Base-by-base conservation (phyloP, 164 flowering plant species). In the Nymphaea thermarum region DNA sequence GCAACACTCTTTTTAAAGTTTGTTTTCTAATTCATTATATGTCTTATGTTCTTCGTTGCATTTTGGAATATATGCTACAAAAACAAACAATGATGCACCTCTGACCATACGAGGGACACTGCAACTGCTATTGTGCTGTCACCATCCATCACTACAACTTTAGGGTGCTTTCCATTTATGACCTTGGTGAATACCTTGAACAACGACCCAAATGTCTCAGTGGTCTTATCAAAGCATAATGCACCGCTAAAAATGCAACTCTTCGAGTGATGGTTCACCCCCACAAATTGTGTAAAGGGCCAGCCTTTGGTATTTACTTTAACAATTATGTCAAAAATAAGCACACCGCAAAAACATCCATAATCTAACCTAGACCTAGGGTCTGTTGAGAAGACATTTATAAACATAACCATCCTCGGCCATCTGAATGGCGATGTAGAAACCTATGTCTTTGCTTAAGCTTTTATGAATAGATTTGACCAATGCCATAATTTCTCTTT, bases 221-320 rank as follows among this genome's bases (percentile, higher is more conserved):
- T 16, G 6, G 65, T 60, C 65, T 61, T 57, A n/a, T 68, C 65
- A 3, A 18, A 17, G 3, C 17, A 11, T 3, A 68, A 18, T 16
- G 65, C 59, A n/a, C 55, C 43, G 5, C 71, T 65, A 61, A 43
- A 62, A 41, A 68, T 7, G 6, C 43, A 53, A 44, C 15, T 42
- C 44, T 68, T 51, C 4, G 7, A 11, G 44, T 68, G 71, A 62
- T 68, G 71, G 18, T 68, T 68, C 16, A 68, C 59, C 5, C 71
- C 71, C 7, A 62, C 17, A 44, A 68, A 61, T 10, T 43, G 5
- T 16, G n/a, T 65, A 68, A 61, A 61, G 60, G 71, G 71, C 42
- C 43, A 14, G n/a, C 43, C 36, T 14, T 43, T 6, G 16, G 10
- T 42, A 14, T 61, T 62, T 4, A 14, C 45, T 17, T 17, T 15